Conservation (phyloP, 2,329 filamentous ascomycete species). For the Colletotrichum kahawae region DNA sequence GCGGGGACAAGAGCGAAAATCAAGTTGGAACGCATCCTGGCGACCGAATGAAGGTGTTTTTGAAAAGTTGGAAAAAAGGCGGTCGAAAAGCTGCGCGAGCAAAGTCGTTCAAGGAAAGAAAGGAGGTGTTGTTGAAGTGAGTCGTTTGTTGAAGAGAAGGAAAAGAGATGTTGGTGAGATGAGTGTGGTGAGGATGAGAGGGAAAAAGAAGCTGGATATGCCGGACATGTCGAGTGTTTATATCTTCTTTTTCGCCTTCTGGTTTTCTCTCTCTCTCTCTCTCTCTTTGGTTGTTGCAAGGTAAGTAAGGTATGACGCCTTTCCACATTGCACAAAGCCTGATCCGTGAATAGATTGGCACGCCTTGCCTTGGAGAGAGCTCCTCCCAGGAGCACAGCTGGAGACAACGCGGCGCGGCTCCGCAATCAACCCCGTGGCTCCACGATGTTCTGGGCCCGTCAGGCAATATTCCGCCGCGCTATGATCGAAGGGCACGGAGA, state of each 20-base stretch:
- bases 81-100: background rate
- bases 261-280: background rate
- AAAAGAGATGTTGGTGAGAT: background rate
- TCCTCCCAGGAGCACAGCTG: background rate
- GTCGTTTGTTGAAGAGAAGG: slow-evolving; percentile 1
- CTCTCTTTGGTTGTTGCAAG: background rate
- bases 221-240: background rate
- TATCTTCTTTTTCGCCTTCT: background rate
- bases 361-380: background rate
- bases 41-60: background rate
- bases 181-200: background rate
- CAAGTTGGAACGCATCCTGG: slow-evolving; percentile 15
- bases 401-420: background rate
- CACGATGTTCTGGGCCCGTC: background rate
- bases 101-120: background rate
- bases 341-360: background rate
- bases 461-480: background rate
- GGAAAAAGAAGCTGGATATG: background rate
- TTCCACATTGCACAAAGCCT: background rate
- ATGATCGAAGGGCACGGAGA: background rate
- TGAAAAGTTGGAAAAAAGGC: background rate
- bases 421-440: slow-evolving; percentile 1
- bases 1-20: slow-evolving; percentile 13
- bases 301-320: background rate
- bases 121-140: background rate